A percentile compares a stretch with the other conserved stretches of the same genome.
These are phyloP conservation scores for Aechmea fasciata DNA, from an alignment of 176 grass and related monocot species.

Conservation along the genomic window DNA sequence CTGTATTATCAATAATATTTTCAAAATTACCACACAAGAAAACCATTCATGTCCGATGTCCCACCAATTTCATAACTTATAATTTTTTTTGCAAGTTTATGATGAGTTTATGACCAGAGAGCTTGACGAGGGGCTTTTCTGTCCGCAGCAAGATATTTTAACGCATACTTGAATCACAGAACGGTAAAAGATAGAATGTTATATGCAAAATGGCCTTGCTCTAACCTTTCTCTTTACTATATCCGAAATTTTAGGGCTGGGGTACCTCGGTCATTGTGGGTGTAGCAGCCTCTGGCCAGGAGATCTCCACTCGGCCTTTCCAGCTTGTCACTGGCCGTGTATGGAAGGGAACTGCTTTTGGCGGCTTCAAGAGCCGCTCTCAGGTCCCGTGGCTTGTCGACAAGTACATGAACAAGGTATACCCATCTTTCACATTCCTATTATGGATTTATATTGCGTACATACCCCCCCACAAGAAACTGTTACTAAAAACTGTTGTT, in stretches of 20 bases:
- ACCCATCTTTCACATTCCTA: not conserved
- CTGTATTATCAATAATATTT: no score
- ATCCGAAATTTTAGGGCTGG: conserved; percentile 49
- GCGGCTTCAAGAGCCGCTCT: conserved; percentile 87
- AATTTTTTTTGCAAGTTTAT: no score
- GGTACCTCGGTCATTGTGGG: conserved; percentile 86
- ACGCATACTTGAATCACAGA: not conserved
- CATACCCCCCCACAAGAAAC: not conserved
- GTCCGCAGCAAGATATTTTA: not conserved
- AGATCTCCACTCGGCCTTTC: conserved; percentile 83
- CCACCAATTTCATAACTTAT: no score
- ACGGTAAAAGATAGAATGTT: no score
- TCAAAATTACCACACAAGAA: no score
- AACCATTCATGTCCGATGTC: no score
- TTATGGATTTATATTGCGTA: not conserved
- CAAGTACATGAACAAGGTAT: conserved; percentile 96
- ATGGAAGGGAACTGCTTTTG: conserved; percentile 98
- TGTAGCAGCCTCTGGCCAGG: conserved; percentile 90
- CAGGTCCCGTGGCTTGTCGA: conserved; percentile 97
- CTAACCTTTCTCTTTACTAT: not conserved
- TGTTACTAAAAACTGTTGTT: not conserved
- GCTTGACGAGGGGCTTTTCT: no score
- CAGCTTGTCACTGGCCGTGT: conserved; percentile 89
- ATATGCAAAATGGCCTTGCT: not conserved
- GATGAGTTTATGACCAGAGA: no score